Conservation (phyloP, 805 yeast species). For the Candida easanensis region DNA sequence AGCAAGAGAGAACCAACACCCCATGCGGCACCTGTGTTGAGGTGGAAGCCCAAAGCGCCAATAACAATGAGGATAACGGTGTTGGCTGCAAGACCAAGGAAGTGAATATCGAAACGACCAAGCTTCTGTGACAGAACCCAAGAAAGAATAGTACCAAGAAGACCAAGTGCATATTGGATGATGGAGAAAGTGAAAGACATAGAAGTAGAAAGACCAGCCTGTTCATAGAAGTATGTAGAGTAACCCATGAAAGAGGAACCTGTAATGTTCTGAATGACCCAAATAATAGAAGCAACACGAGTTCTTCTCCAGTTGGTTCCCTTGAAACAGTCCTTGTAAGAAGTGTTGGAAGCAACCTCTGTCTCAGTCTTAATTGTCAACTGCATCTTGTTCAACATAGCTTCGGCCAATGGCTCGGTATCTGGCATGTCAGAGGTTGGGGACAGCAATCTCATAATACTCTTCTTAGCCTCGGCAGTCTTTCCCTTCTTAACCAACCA, state of each 20-base stretch:
- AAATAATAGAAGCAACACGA: conserved; percentile 31
- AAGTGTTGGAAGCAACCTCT: conserved; percentile 26
- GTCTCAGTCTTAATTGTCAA: conserved; percentile 30
- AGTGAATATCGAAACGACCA: conserved; percentile 30
- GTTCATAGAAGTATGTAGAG: conserved; percentile 46
- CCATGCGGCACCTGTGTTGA: conserved; percentile 18
- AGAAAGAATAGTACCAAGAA: conserved; percentile 32
- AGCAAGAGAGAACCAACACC: conserved; percentile 30
- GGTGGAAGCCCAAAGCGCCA: conserved; percentile 27
- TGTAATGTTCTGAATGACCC: conserved; percentile 44
- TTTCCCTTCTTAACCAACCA: conserved; percentile 38
- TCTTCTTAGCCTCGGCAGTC: conserved; percentile 32
- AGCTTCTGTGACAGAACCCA: conserved; percentile 31
- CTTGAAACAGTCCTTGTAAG: conserved; percentile 43
- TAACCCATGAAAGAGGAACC: conserved; percentile 46
- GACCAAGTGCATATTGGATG: conserved; percentile 34
- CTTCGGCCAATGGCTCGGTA: conserved; percentile 24
- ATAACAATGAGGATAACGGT: conserved; percentile 21
- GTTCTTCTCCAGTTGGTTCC: conserved; percentile 46
- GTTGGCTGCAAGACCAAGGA: conserved; percentile 23
- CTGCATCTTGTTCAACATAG: conserved; percentile 33
- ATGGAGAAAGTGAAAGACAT: conserved; percentile 40
- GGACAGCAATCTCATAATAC: conserved; percentile 26
- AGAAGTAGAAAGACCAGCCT: conserved; percentile 44
- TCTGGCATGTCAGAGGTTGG: conserved; percentile 16